phyloP scores from a whole-genome alignment of 805 yeast genomes.

The Brettanomyces bruxellensis region DNA sequence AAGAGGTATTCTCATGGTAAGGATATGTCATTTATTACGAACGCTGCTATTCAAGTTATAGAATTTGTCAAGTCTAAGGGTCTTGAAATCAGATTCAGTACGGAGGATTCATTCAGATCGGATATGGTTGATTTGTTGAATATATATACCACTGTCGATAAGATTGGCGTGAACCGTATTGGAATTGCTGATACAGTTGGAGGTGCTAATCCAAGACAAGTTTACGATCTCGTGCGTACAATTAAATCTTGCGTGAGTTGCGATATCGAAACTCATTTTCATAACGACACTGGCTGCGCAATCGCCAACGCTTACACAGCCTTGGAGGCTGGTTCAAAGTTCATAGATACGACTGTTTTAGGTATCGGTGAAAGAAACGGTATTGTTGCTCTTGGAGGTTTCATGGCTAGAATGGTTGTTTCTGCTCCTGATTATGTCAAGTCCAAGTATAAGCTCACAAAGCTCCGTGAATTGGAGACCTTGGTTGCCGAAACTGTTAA shows the following conservation, averaged over 20 bases:
- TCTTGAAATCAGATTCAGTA: slow-evolving; percentile 47
- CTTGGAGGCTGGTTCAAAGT: slow-evolving; percentile 53
- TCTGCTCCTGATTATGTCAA: slow-evolving; percentile 51
- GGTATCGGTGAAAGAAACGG: slow-evolving; percentile 62
- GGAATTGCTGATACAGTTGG: slow-evolving; percentile 61
- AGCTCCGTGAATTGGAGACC: slow-evolving; percentile 49
- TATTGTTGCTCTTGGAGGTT: slow-evolving; percentile 52
- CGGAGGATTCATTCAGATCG: slow-evolving; percentile 54
- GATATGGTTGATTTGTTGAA: slow-evolving; percentile 52
- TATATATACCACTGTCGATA: slow-evolving; percentile 52
- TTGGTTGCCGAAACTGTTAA: slow-evolving; percentile 51
- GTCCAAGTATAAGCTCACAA: slow-evolving; percentile 46
- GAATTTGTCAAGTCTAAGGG: slow-evolving; percentile 54
- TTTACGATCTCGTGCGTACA: slow-evolving; percentile 49
- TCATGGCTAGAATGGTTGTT: slow-evolving; percentile 57
- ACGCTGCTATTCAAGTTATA: slow-evolving; percentile 48
- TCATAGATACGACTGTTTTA: slow-evolving; percentile 48
- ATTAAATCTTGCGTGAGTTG: slow-evolving; percentile 47
- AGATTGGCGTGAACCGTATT: slow-evolving; percentile 52
- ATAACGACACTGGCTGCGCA: slow-evolving; percentile 57
- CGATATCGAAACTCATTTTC: slow-evolving; percentile 56
- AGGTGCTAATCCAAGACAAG: slow-evolving; percentile 57
- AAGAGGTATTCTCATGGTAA: slow-evolving; percentile 52
- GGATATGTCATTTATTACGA: slow-evolving; percentile 51
- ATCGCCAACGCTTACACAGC: slow-evolving; percentile 58